A percentile compares a stretch with the other conserved stretches of the same genome.
phyloP scores from a whole-genome alignment of 805 yeast genomes.

The Vanderwaltozyma tropicalis region DNA sequence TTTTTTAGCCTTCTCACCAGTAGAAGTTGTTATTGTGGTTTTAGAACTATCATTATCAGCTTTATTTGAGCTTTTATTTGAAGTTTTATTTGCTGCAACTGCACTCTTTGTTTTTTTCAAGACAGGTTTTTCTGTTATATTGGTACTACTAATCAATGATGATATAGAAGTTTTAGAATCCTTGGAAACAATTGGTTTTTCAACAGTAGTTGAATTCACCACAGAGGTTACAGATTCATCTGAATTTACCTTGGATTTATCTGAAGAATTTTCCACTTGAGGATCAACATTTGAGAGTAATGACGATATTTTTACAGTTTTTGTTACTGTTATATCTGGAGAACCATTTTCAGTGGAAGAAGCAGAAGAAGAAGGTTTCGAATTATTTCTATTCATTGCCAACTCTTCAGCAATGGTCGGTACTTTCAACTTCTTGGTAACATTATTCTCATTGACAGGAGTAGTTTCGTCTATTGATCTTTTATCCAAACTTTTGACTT shows the following conservation, averaged over 20 bases:
- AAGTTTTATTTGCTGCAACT: neutral
- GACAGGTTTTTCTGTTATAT: slow-evolving; percentile 1
- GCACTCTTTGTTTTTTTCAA: slow-evolving; percentile 4
- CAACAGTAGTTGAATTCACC: too few species aligned
- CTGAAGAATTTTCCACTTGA: too few species aligned
- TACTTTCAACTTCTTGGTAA: neutral
- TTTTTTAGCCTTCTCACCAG: neutral
- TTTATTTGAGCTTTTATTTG: neutral
- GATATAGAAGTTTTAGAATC: too few species aligned
- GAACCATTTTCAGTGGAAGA: neutral
- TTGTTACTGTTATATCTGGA: neutral
- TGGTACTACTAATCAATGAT: slow-evolving; percentile 1
- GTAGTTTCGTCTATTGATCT: neutral
- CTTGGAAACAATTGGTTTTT: too few species aligned
- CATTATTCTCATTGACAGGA: neutral
- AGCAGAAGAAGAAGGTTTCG: slow-evolving; percentile 7
- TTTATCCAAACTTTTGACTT: neutral
- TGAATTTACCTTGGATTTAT: too few species aligned
- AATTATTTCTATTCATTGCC: slow-evolving; percentile 24
- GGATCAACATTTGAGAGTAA: slow-evolving; percentile 10
- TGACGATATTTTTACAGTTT: slow-evolving; percentile 10
- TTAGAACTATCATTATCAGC: neutral
- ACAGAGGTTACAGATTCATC: too few species aligned
- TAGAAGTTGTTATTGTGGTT: neutral
- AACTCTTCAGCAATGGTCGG: slow-evolving; percentile 26